A percentile compares a stretch with the other conserved stretches of the same genome.
These are phyloP conservation scores for Eucalyptus curtisii DNA, from an alignment of 345 rosid genomes.

Conservation along the genomic window DNA sequence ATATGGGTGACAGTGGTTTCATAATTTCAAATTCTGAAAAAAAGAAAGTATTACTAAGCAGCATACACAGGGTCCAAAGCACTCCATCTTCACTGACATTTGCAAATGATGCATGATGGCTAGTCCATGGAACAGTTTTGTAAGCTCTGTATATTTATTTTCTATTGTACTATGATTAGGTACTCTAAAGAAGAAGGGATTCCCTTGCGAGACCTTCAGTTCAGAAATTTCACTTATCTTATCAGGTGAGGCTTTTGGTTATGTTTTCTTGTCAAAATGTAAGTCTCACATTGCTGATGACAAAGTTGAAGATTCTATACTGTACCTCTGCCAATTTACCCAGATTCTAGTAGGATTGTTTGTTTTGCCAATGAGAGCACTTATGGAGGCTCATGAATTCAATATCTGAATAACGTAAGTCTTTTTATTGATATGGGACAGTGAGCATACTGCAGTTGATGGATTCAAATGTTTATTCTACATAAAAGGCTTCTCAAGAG, in stretches of 20 bases:
- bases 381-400: not conserved
- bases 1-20: not conserved
- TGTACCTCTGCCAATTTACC: not conserved
- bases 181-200: constrained; percentile 95
- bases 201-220: constrained; percentile 25
- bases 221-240: constrained; percentile 70
- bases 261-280: not conserved
- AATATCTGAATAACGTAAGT: not conserved
- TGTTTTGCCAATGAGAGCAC: not conserved
- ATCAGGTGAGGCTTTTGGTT: constrained; percentile 36
- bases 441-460: constrained; percentile 55
- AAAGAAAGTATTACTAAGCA: not conserved
- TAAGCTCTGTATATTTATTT: not conserved
- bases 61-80: not conserved
- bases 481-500: constrained; percentile 52
- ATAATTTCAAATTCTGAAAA: not conserved
- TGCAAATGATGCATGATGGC: not conserved
- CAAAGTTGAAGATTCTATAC: not conserved
- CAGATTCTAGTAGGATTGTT: not conserved
- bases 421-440: constrained; percentile 2
- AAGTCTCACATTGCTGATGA: not conserved
- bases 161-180: constrained; percentile 17
- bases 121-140: not conserved
- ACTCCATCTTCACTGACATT: not conserved
- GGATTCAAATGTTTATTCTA: constrained; percentile 67